Percentiles rank a stretch among this genome's conserved stretches.
Conservation (phyloP, 441 rosid genomes). For the Croton laevigatus region DNA sequence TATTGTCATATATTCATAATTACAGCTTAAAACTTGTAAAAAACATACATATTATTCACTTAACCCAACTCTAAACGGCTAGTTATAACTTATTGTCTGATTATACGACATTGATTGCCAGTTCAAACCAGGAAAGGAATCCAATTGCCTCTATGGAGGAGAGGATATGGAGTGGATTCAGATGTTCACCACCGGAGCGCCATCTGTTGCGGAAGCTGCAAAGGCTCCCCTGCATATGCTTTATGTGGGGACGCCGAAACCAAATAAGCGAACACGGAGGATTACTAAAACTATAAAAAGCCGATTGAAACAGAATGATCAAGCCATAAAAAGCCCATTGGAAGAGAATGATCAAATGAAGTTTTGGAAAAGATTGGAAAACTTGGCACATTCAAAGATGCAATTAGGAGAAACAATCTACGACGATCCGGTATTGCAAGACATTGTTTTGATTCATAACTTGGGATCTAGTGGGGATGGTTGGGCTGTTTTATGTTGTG, state of each 20-base stretch:
- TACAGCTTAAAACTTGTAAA: too few relatives aligned
- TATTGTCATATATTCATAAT: not conserved
- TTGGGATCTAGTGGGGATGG: constrained; percentile 53
- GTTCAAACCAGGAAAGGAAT: constrained; percentile 46
- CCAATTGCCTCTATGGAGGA: constrained; percentile 72
- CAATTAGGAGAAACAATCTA: constrained; percentile 35
- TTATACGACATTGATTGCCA: constrained; percentile 19
- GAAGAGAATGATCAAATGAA: constrained; percentile 57
- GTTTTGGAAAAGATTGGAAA: constrained; percentile 72
- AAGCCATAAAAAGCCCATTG: too few relatives aligned
- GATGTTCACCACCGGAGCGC: constrained; percentile 44
- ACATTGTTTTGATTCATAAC: constrained; percentile 52
- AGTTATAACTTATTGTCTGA: not conserved
- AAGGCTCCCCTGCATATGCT: constrained; percentile 51
- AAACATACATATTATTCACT: not conserved
- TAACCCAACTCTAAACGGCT: too few relatives aligned
- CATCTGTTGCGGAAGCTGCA: constrained; percentile 43
- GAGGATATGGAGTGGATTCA: constrained; percentile 72
- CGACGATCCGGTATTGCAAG: constrained; percentile 49
- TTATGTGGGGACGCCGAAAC: constrained; percentile 66
- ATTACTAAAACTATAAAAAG: too few relatives aligned
- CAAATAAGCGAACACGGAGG: constrained; percentile 39
- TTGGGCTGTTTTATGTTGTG: constrained; percentile 42
- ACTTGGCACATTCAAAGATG: constrained; percentile 65
- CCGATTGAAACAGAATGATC: too few relatives aligned